Percentiles rank a stretch among this genome's conserved stretches.
Evolutionary conservation across 2,329 filamentous ascomycete genomes (phyloP).

Genomic region (Colletotrichum orchidophilum): DNA sequence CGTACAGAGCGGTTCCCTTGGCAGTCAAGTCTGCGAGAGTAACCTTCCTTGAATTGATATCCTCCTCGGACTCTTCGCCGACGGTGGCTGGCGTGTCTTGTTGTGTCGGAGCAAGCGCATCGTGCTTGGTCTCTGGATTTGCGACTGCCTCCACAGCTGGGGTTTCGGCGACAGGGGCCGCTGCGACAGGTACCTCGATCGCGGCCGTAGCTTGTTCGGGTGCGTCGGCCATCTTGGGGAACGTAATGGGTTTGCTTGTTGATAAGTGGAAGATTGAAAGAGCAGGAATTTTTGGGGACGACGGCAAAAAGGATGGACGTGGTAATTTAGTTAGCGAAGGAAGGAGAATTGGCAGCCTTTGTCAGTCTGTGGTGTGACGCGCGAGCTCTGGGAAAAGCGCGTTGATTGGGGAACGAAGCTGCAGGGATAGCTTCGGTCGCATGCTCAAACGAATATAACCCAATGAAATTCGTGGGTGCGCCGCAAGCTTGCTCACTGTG

Average conservation of each 20-base stretch:
- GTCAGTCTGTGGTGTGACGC: slow-evolving; percentile 30
- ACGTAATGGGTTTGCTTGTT: background rate
- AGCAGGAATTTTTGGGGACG: background rate
- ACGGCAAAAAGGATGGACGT: background rate
- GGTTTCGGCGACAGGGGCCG: slow-evolving; percentile 12
- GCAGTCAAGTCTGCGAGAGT: slow-evolving; percentile 81
- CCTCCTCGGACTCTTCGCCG: slow-evolving; percentile 48
- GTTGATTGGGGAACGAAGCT: slow-evolving; percentile 36
- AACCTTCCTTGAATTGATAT: slow-evolving; percentile 63
- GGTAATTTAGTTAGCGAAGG: background rate
- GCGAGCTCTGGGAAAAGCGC: slow-evolving; percentile 28
- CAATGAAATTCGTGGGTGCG: slow-evolving; percentile 17
- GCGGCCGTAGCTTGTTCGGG: slow-evolving; percentile 40
- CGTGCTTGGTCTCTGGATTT: slow-evolving; percentile 29
- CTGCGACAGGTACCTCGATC: slow-evolving; percentile 33
- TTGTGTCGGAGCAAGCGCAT: slow-evolving; percentile 25
- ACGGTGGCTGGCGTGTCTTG: slow-evolving; percentile 21
- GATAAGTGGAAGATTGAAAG: background rate
- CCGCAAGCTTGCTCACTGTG: slow-evolving; percentile 2
- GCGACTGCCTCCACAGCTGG: slow-evolving; percentile 37
- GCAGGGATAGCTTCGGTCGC: slow-evolving; percentile 28
- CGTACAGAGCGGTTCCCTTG: slow-evolving; percentile 85
- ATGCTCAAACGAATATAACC: slow-evolving; percentile 15
- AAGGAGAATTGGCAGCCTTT: slow-evolving; percentile 12
- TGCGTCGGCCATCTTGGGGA: slow-evolving; percentile 40